A percentile compares a stretch with the other conserved stretches of the same genome.
These are phyloP conservation scores for Trypanosomatidae sp. DNA, from an alignment of 208 protist genomes.

Conservation along the genomic window DNA sequence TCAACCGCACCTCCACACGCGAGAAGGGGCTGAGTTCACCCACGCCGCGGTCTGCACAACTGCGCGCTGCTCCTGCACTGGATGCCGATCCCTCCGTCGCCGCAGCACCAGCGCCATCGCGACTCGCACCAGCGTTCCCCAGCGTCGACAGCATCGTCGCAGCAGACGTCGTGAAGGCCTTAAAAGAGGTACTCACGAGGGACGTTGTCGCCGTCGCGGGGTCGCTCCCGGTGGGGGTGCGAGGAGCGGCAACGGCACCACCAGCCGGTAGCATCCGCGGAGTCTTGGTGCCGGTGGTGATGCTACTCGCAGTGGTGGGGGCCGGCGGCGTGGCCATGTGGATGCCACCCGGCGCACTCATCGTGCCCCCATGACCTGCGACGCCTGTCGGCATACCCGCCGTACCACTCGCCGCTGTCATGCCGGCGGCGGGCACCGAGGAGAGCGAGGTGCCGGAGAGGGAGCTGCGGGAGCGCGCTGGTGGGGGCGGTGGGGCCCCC, in stretches of 20 bases:
- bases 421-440: too few species aligned
- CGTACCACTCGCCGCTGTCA: not conserved
- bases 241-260: too few species aligned
- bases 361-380: not conserved
- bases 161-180: constrained; percentile 29
- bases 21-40: too few species aligned
- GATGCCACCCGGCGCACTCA: too few species aligned
- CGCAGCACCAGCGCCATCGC: not conserved
- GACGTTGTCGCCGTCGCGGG: not conserved
- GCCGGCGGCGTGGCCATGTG: too few species aligned
- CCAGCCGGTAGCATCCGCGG: too few species aligned
- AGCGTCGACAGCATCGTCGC: constrained; percentile 15
- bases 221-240: not conserved
- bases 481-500: constrained; percentile 18
- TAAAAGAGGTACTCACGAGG: constrained; percentile 3
- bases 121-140: not conserved
- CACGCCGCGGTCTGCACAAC: too few species aligned
- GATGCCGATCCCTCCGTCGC: not conserved
- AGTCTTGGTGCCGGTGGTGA: too few species aligned
- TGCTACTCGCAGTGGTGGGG: too few species aligned
- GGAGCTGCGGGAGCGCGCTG: constrained; percentile 12
- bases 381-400: not conserved
- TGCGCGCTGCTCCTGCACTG: not conserved
- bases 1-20: too few species aligned
- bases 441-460: too few species aligned